These are phyloP conservation scores for Aspergillus saccharolyticus DNA, from an alignment of 495 filamentous ascomycete genomes.

Conservation along the genomic window DNA sequence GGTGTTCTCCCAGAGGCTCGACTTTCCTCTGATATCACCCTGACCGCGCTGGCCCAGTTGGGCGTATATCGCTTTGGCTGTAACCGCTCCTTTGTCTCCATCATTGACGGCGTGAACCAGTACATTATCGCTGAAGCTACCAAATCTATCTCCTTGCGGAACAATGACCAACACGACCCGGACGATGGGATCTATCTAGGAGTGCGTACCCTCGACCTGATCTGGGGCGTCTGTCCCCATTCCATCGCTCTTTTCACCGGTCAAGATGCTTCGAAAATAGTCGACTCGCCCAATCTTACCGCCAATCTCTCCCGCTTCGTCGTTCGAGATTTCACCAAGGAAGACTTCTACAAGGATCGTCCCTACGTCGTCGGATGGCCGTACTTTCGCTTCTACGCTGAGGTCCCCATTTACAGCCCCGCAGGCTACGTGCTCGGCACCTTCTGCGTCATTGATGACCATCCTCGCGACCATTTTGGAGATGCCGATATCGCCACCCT, in stretches of 20 bases:
- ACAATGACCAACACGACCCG: slow-evolving; percentile 28
- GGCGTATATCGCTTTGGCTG: slow-evolving; percentile 49
- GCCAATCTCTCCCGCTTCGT: slow-evolving; percentile 40
- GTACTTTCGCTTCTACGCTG: slow-evolving; percentile 55
- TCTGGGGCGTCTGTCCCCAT: slow-evolving; percentile 45
- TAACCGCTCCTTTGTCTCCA: slow-evolving; percentile 52
- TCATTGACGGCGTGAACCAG: slow-evolving; percentile 54
- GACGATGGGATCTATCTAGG: slow-evolving; percentile 43
- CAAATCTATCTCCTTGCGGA: slow-evolving; percentile 42
- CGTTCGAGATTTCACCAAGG: slow-evolving; percentile 45
- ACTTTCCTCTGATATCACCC: slow-evolving; percentile 50
- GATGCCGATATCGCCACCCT: slow-evolving; percentile 24
- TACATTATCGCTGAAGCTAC: slow-evolving; percentile 63
- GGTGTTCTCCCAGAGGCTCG: slow-evolving; percentile 13
- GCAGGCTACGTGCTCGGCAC: slow-evolving; percentile 58
- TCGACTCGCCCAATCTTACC: slow-evolving; percentile 21
- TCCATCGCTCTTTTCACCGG: slow-evolving; percentile 35
- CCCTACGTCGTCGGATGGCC: slow-evolving; percentile 40
- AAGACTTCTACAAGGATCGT: slow-evolving; percentile 44
- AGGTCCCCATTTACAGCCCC: slow-evolving; percentile 55
- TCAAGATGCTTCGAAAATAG: slow-evolving; percentile 15
- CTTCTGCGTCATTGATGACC: slow-evolving; percentile 55
- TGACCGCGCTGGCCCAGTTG: slow-evolving; percentile 61
- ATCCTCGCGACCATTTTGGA: slow-evolving; percentile 35
- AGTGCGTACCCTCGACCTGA: slow-evolving; percentile 36